A percentile compares a stretch with the other conserved stretches of the same genome.
Evolutionary conservation across 2,329 filamentous ascomycete genomes (phyloP).

Genomic region (Paecilomyces dactylethromorphus): DNA sequence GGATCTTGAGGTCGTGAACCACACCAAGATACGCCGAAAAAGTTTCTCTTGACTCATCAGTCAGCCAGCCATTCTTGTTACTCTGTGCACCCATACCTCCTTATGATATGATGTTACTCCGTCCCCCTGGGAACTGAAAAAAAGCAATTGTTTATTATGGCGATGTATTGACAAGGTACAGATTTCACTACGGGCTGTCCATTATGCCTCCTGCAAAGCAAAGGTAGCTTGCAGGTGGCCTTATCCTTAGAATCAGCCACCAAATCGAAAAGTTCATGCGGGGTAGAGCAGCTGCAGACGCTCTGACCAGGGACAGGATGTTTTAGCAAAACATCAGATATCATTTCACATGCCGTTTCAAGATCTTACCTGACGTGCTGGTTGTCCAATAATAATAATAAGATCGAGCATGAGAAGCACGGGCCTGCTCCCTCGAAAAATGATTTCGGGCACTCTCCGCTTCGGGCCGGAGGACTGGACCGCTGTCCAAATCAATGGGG

Average conservation of each 20-base stretch:
- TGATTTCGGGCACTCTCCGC: too few species aligned
- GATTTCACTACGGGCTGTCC: not conserved
- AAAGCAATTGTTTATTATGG: not conserved
- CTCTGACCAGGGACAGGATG: not conserved
- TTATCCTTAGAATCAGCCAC: not conserved
- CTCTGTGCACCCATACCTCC: not conserved
- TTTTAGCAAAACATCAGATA: not conserved
- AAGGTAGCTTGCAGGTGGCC: not conserved
- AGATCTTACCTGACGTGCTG: not conserved
- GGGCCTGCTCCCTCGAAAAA: too few species aligned
- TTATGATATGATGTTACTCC: not conserved
- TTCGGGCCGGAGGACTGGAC: too few species aligned
- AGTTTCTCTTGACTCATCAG: not conserved
- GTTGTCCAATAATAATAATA: too few species aligned
- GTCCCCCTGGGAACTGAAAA: not conserved
- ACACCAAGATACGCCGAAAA: not conserved
- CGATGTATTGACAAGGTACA: not conserved
- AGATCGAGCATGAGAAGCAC: too few species aligned
- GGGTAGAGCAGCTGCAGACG: not conserved
- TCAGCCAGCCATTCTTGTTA: not conserved
- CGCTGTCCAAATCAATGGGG: too few species aligned
- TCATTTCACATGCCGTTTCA: not conserved
- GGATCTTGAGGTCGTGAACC: not conserved
- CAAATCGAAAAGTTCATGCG: not conserved
- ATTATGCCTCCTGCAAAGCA: not conserved